phyloP scores from a whole-genome alignment of 129 eudicot species.

The Silybum marianum region DNA sequence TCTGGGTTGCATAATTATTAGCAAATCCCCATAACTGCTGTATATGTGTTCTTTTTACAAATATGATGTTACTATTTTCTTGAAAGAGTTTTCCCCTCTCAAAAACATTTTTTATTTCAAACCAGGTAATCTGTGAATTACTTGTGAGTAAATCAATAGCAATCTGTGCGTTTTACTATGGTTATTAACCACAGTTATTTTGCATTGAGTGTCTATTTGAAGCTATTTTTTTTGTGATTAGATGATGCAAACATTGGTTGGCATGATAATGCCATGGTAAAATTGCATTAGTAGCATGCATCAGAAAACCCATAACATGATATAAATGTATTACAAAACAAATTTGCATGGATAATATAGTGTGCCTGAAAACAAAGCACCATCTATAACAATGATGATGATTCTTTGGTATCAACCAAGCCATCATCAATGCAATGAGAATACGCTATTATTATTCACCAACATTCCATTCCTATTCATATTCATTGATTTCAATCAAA shows the following conservation, averaged over 20 bases:
- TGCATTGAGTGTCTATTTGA: neutral
- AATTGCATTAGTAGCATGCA: neutral
- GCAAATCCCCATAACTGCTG: too few relatives aligned
- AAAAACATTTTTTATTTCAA: neutral
- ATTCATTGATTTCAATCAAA: neutral
- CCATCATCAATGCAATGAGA: neutral
- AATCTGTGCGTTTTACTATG: neutral
- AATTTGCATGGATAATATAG: neutral
- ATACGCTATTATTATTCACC: neutral
- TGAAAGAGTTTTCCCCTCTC: neutral
- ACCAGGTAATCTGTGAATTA: neutral
- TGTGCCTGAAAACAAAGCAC: neutral
- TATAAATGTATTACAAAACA: neutral
- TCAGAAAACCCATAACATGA: neutral
- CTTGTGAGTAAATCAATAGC: constrained; percentile 2
- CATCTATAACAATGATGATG: neutral
- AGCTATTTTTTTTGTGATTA: neutral
- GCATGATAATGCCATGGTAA: neutral
- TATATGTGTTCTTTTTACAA: neutral
- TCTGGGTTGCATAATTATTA: neutral
- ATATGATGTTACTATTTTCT: neutral
- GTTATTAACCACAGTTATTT: neutral
- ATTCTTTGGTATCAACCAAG: neutral
- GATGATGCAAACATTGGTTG: neutral
- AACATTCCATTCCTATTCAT: neutral